Evolutionary conservation across 2,329 filamentous ascomycete genomes (phyloP), one percentile per base, ranked within the genome.

Genomic region (Bipolaris victoriae): DNA sequence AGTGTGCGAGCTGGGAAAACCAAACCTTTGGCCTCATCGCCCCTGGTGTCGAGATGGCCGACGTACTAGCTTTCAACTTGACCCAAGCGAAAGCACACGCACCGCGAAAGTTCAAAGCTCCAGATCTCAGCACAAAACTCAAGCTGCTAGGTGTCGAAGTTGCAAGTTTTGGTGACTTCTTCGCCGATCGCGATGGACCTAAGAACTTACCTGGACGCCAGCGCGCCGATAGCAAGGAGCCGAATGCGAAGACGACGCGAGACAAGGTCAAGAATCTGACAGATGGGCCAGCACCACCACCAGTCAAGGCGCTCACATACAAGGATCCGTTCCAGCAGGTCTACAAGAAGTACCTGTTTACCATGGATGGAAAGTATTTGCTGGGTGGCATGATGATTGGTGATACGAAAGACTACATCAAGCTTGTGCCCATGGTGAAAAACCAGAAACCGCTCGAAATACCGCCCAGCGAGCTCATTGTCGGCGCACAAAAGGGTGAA

Each of bases 351-450:
- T 97, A 95, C 75, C 80, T 97, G 10, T 97, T 97, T 70, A 96
- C 92, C 0, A 81, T 88, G 70, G 93, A 97, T 71, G 92, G 92
- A 24, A 96, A 96, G 74, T 94, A 94, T 68, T 81, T 97, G 1
- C 85, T 97, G 0, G 92, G 92, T n/a, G 93, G 92, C 3, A 97
- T 97, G 91, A 96, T 97, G 91, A 95, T 97, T 60, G 93, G 92
- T 37, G 92, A 97, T 69, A 96, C 91, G 0, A 89, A 86, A 61
- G 92, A 97, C 78, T 97, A 96, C 70, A 85, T 96, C 78, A 96
- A 94, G 75, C 79, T 97, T 20, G 90, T 96, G 1, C 90, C 91
- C 1, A 87, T 96, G 82, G 91, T 95, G 52, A 96, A 93, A 79
- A 88, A 86, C 63, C 90, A 92, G 71, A 96, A 93, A 73, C 81